Percentiles rank a stretch among this genome's conserved stretches.
Conservation (phyloP, 2,329 filamentous ascomycete species). For the Arthrobotrys pseudoclavata region DNA sequence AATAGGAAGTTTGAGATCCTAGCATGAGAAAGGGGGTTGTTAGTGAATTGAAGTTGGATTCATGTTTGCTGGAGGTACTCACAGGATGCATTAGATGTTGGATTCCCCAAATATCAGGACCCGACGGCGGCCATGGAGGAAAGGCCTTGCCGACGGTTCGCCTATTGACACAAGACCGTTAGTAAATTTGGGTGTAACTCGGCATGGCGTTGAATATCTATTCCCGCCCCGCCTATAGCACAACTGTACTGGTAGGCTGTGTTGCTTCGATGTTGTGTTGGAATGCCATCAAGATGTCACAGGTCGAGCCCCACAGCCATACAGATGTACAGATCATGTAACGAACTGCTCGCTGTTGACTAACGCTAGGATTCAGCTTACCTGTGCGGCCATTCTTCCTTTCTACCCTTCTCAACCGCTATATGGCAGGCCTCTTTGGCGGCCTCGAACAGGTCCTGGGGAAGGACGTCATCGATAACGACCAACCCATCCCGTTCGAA, state of each 20-base stretch:
- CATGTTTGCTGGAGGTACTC: not conserved
- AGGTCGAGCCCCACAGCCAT: not conserved
- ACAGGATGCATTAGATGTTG: conserved; percentile 61
- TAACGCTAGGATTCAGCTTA: conserved; percentile 16
- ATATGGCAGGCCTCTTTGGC: conserved; percentile 52
- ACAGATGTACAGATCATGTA: not conserved
- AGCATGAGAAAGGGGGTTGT: not conserved
- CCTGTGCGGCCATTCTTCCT: conserved; percentile 54
- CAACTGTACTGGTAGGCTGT: not conserved
- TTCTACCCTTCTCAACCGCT: conserved; percentile 50
- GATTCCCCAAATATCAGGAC: conserved; percentile 60
- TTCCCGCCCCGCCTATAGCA: not conserved
- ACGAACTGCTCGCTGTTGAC: not conserved
- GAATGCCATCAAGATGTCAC: conserved; percentile 8
- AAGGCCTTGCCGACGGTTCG: conserved; percentile 61
- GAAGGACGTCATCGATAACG: conserved; percentile 49
- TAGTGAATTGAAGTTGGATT: not conserved
- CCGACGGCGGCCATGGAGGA: conserved; percentile 59
- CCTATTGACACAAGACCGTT: conserved; percentile 14
- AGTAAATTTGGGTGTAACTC: not conserved
- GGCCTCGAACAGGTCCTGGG: conserved; percentile 41
- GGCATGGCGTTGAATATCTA: too few relatives aligned
- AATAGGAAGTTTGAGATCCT: conserved; percentile 49
- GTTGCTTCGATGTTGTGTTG: conserved; percentile 12
- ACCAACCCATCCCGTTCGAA: conserved; percentile 58